These are phyloP conservation scores for Saccharomycopsis synnaedendra DNA, from an alignment of 805 yeast genomes.

Conservation along the genomic window DNA sequence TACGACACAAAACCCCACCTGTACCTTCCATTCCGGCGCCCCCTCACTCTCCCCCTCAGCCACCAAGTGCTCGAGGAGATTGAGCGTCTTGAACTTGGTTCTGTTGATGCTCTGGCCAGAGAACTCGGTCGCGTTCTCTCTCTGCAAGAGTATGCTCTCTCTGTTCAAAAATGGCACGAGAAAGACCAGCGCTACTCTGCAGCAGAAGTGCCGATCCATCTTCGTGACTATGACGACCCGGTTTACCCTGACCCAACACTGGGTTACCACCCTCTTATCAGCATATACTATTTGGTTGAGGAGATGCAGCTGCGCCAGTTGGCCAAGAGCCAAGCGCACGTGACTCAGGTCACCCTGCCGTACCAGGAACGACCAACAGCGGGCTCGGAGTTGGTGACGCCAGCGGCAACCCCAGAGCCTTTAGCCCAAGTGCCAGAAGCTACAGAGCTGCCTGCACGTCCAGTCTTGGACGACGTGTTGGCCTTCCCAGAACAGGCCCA, in stretches of 20 bases:
- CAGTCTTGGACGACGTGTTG: slow-evolving; percentile 22
- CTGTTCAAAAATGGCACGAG: slow-evolving; percentile 52
- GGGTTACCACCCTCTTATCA: slow-evolving; percentile 80
- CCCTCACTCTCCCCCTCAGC: slow-evolving; percentile 61
- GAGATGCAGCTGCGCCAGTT: slow-evolving; percentile 70
- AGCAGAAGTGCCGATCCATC: slow-evolving; percentile 3
- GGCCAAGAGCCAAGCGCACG: slow-evolving; percentile 35
- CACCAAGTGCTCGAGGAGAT: slow-evolving; percentile 60
- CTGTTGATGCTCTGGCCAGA: slow-evolving; percentile 41
- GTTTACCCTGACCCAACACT: slow-evolving; percentile 62
- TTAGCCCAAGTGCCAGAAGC: slow-evolving; percentile 13
- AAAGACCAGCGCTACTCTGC: slow-evolving; percentile 20
- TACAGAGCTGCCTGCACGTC: slow-evolving; percentile 10
- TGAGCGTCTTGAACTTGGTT: slow-evolving; percentile 68
- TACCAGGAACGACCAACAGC: slow-evolving; percentile 2
- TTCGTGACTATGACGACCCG: slow-evolving; percentile 15
- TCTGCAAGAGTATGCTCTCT: slow-evolving; percentile 54
- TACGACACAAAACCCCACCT: slow-evolving; percentile 62
- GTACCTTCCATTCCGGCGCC: slow-evolving; percentile 68
- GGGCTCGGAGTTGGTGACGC: slow-evolving; percentile 10
- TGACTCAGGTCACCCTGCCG: slow-evolving; percentile 7
- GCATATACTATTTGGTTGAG: slow-evolving; percentile 75
- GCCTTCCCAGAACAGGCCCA: slow-evolving; percentile 33
- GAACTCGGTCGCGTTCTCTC: slow-evolving; percentile 47
- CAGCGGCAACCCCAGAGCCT: slow-evolving; percentile 13